Percentiles rank a stretch among this genome's conserved stretches.
Evolutionary conservation across 2,329 filamentous ascomycete genomes (phyloP).

Genomic region (Chaetomium sp.): DNA sequence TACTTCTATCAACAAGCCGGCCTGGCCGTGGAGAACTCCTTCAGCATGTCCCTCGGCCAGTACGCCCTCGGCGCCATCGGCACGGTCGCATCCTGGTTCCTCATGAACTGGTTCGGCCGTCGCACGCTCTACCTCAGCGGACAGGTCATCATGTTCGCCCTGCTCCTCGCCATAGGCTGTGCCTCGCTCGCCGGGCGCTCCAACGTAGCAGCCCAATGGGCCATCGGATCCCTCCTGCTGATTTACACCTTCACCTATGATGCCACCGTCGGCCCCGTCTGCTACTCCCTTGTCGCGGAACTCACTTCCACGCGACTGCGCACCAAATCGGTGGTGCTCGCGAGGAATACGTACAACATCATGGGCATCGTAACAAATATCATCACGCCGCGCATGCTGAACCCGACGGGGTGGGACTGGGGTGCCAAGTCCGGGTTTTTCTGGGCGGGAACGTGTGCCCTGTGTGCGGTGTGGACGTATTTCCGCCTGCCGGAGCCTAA

Average conservation of each 20-base stretch:
- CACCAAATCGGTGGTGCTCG: conserved; percentile 20
- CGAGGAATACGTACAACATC: conserved; percentile 20
- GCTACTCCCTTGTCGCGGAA: conserved; percentile 24
- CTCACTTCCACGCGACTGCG: conserved; percentile 22
- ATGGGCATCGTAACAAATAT: conserved; percentile 19
- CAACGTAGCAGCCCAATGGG: conserved; percentile 8
- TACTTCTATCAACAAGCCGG: conserved; percentile 35
- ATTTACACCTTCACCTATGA: conserved; percentile 23
- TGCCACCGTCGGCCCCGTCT: conserved; percentile 23
- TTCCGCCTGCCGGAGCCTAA: conserved; percentile 23
- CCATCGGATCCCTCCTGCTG: conserved; percentile 20
- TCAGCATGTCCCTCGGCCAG: conserved; percentile 35
- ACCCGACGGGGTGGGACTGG: conserved; percentile 17
- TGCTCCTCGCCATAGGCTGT: conserved; percentile 35
- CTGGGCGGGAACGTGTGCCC: conserved; percentile 33
- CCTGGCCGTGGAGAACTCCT: conserved; percentile 26
- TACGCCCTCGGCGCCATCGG: conserved; percentile 37
- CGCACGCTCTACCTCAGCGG: conserved; percentile 33
- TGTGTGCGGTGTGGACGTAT: conserved; percentile 31
- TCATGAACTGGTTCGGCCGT: conserved; percentile 28
- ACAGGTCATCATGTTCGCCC: conserved; percentile 34
- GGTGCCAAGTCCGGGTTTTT: conserved; percentile 22
- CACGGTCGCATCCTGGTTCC: conserved; percentile 39
- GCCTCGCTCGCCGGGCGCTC: conserved; percentile 7
- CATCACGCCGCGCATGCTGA: conserved; percentile 23